Conservation (phyloP, 352 stramenopile species). For the Achlya hypogyna region DNA sequence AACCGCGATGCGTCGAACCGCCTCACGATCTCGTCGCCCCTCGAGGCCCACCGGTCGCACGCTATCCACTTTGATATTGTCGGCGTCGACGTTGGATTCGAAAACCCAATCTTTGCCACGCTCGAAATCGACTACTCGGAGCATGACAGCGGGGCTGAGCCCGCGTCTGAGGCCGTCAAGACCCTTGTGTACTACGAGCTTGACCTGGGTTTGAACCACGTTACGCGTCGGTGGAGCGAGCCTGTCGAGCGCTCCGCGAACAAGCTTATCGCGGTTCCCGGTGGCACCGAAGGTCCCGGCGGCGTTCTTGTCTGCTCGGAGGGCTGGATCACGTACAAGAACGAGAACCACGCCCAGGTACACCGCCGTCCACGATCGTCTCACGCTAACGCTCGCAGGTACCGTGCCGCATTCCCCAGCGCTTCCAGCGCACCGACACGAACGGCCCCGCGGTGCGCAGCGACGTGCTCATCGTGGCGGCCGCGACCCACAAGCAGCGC, state of each 20-base stretch:
- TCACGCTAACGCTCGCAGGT: slow-evolving; percentile 22
- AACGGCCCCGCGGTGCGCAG: slow-evolving; percentile 25
- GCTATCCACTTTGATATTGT: slow-evolving; percentile 93
- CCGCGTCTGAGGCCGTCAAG: slow-evolving; percentile 78
- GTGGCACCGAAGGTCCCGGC: slow-evolving; percentile 71
- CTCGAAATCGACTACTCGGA: slow-evolving; percentile 95
- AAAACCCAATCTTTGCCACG: slow-evolving; percentile 98
- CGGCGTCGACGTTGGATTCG: slow-evolving; percentile 96
- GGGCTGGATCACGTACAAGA: slow-evolving; percentile 96
- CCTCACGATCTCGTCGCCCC: slow-evolving; percentile 95
- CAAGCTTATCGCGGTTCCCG: slow-evolving; percentile 87
- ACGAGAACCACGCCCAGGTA: slow-evolving; percentile 82
- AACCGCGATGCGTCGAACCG: slow-evolving; percentile 92
- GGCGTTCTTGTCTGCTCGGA: slow-evolving; percentile 96
- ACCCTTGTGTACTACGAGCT: slow-evolving; percentile 98
- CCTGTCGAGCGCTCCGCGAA: slow-evolving; percentile 85
- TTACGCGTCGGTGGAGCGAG: slow-evolving; percentile 93
- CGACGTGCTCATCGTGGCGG: slow-evolving; percentile 88
- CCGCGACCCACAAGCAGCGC: slow-evolving; percentile 90
- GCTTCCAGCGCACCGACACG: slow-evolving; percentile 35
- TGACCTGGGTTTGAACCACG: slow-evolving; percentile 98
- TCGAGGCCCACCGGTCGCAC: slow-evolving; percentile 96
- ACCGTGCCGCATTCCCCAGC: slow-evolving; percentile 65
- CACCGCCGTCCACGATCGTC: not conserved
- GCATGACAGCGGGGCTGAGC: slow-evolving; percentile 74